phyloP scores from a whole-genome alignment of 2,329 filamentous ascomycete species.

The Alternaria infectoria region DNA sequence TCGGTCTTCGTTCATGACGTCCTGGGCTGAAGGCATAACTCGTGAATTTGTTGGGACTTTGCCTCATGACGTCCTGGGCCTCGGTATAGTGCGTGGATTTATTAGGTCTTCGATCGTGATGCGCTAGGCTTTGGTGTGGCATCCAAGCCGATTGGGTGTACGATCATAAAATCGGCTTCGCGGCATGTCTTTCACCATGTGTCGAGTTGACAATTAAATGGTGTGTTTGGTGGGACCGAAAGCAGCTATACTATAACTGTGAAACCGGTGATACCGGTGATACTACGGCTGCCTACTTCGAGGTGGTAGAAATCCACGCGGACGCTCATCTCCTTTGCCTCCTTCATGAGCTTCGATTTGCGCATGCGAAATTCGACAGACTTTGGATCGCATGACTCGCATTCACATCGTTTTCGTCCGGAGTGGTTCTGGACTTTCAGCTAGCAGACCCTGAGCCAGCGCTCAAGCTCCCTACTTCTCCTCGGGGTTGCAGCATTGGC shows the following conservation, averaged over 20 bases:
- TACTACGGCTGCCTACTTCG: neutral
- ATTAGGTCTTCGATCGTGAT: neutral
- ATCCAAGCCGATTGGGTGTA: neutral
- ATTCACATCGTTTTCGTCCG: neutral
- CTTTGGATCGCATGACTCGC: neutral
- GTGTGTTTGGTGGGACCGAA: neutral
- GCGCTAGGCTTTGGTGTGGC: neutral
- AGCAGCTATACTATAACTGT: neutral
- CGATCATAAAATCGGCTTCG: neutral
- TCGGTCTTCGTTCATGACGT: neutral
- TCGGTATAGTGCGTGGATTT: neutral
- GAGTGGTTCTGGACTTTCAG: neutral
- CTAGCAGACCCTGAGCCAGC: neutral
- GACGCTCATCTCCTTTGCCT: neutral
- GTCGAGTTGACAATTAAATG: neutral
- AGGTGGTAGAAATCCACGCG: neutral
- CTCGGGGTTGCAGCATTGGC: neutral
- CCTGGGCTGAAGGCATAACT: neutral
- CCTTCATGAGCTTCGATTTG: neutral
- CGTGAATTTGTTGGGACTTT: neutral
- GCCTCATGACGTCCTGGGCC: neutral
- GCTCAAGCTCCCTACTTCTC: neutral
- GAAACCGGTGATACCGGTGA: neutral
- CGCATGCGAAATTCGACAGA: neutral
- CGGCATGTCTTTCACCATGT: neutral